These are phyloP conservation scores for Rhodotorula glutinis DNA, from an alignment of 1,284 basidiomycete genomes.

Conservation along the genomic window DNA sequence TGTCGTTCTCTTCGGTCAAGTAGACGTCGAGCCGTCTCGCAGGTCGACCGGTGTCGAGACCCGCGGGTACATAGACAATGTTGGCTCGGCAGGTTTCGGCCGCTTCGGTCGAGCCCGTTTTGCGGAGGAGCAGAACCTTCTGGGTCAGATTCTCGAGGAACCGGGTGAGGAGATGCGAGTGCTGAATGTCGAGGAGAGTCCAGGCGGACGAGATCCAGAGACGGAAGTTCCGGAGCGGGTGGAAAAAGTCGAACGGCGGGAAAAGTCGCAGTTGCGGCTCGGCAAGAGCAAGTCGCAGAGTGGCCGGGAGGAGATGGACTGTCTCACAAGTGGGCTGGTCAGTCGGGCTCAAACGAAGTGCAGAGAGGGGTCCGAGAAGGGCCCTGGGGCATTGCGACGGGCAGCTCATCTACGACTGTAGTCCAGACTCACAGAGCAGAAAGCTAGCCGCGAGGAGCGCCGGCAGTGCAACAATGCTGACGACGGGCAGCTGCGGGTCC, in stretches of 20 bases:
- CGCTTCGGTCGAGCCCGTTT: neutral
- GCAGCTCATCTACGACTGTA: no score
- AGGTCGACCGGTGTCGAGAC: slow-evolving; percentile 2
- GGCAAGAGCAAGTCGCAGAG: neutral
- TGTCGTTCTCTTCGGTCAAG: neutral
- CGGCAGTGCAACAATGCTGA: neutral
- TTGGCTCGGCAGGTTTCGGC: slow-evolving; percentile 44
- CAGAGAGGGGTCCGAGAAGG: no score
- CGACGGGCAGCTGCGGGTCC: neutral
- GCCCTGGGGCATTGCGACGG: neutral
- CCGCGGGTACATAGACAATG: slow-evolving; percentile 39
- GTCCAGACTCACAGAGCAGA: neutral
- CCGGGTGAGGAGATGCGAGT: slow-evolving; percentile 41
- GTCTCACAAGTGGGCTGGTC: neutral
- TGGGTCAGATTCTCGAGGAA: slow-evolving; percentile 46
- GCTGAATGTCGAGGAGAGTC: slow-evolving; percentile 37
- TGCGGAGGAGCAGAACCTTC: slow-evolving; percentile 46
- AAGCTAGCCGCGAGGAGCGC: neutral
- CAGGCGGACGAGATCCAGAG: slow-evolving; percentile 30
- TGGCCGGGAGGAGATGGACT: slow-evolving; percentile 1
- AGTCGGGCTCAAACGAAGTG: neutral
- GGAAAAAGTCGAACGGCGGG: slow-evolving; percentile 9
- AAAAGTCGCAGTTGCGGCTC: slow-evolving; percentile 36
- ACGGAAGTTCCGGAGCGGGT: slow-evolving; percentile 43
- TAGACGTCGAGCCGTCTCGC: slow-evolving; percentile 44